Conservation (phyloP, 768 basidiomycete species). For the Boletus edulis region DNA sequence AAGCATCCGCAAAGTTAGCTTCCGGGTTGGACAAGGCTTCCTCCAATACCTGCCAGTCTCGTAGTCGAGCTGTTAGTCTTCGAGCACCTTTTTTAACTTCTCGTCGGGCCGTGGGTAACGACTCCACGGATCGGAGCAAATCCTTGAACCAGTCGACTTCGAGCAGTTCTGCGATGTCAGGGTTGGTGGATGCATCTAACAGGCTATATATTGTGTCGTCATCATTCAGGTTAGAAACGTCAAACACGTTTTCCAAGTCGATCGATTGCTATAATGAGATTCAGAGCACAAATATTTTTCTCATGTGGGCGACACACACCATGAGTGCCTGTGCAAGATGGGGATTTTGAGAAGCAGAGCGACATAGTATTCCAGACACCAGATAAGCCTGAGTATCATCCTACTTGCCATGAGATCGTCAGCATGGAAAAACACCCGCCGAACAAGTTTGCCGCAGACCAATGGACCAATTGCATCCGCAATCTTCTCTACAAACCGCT, state of each 20-base stretch:
- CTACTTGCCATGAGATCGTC: conserved; percentile 31
- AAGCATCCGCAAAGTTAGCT: conserved; percentile 49
- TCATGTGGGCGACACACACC: conserved; percentile 28
- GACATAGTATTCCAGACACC: conserved; percentile 59
- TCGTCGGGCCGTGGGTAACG: conserved; percentile 34
- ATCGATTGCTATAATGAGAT: conserved; percentile 48
- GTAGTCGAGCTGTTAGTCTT: conserved; percentile 48
- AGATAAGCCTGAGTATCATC: conserved; percentile 54
- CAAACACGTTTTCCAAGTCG: conserved; percentile 54
- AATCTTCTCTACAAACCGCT: conserved; percentile 55
- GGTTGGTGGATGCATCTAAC: conserved; percentile 64
- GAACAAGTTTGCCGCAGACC: conserved; percentile 37
- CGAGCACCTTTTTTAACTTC: conserved; percentile 44
- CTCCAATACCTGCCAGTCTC: conserved; percentile 59
- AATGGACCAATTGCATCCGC: conserved; percentile 54
- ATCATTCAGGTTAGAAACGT: conserved; percentile 46
- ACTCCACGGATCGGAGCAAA: conserved; percentile 21
- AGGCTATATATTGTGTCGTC: conserved; percentile 54
- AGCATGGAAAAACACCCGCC: neutral
- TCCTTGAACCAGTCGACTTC: conserved; percentile 34
- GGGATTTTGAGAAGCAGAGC: conserved; percentile 66
- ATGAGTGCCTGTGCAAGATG: conserved; percentile 41
- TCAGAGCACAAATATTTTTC: conserved; percentile 4
- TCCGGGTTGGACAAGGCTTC: conserved; percentile 55
- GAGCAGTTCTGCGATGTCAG: conserved; percentile 58